phyloP scores from a whole-genome alignment of 2,329 filamentous ascomycete species.

The Paecilomyces sp. region DNA sequence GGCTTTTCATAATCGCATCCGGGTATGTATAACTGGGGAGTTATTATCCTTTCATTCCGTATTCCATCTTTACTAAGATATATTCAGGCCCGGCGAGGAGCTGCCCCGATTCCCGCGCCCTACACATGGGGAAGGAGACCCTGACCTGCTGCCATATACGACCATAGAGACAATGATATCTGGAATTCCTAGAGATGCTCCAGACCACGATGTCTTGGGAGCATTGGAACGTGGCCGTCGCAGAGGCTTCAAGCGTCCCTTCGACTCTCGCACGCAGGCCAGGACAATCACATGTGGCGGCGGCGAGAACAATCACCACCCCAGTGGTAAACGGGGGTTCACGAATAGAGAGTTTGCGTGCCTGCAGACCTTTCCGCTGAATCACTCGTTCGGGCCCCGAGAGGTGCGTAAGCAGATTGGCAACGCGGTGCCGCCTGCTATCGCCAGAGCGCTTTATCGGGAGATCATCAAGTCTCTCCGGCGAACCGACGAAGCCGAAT shows the following conservation, averaged over 20 bases:
- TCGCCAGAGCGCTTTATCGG: conserved; percentile 33
- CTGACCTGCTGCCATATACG: conserved; percentile 23
- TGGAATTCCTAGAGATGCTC: conserved; percentile 30
- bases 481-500: conserved; percentile 23
- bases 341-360: conserved; percentile 62
- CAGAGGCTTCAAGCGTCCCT: conserved; percentile 27
- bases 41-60: conserved; percentile 1
- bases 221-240: conserved; percentile 13
- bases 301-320: conserved; percentile 59
- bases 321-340: conserved; percentile 54
- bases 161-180: conserved; percentile 39
- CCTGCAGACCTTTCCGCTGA: conserved; percentile 61
- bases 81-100: conserved; percentile 62
- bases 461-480: conserved; percentile 30
- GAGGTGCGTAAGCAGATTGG: conserved; percentile 58
- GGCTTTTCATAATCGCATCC: conserved; percentile 47
- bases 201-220: conserved; percentile 35
- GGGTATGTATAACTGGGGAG: conserved; percentile 33
- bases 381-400: conserved; percentile 49
- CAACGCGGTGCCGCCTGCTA: conserved; percentile 64
- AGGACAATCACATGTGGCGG: conserved; percentile 57
- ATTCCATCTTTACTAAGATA: conserved; percentile 39
- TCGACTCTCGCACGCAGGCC: conserved; percentile 44
- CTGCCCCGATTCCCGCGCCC: conserved; percentile 59
- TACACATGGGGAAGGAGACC: conserved; percentile 44